Base-by-base conservation (phyloP, 495 filamentous ascomycete species). In the Neurospora intermedia region DNA sequence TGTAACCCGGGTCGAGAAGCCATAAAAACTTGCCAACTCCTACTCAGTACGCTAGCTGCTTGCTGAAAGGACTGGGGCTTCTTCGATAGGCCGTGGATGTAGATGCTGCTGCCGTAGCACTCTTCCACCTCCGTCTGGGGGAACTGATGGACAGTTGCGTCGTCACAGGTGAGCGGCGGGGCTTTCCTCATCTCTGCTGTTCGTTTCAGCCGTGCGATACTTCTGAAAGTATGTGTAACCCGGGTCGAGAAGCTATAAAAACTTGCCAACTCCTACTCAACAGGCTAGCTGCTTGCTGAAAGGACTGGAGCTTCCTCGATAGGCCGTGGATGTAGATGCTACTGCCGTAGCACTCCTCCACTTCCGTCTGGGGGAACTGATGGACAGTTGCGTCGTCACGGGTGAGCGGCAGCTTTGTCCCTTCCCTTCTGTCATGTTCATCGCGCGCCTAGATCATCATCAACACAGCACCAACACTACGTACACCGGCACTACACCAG, bases 231-330 rank as follows among this genome's bases (percentile, higher is more conserved):
- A 0, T 0, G 72, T 69, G 35, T 18, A 42, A 31, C 40, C 27
- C 66, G 43, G 48, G 41, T 73, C 72, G 72, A 73, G 72, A 70
- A 69, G 54, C 72, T 62, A 70, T 73, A 73, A 73, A 73, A 73
- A 69, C 8, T 43, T 70, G 62, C 72, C 72, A 73, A 73, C 41
- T 70, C 72, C 62, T 70, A 73, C 62, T 48, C 72, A 43, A 10
- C 23, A n/a, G 27, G 72, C 41, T 69, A 38, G 23, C 11, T 62
- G 43, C 72, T 69, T 69, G 72, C 23, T 69, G 62, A 41, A 73
- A 70, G 72, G 72, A 73, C 62, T 73, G 66, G 72, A 42, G 72
- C 54, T 62, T 69, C 40, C 39, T 70, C 62, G 72, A 73, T 62
- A 4, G 54, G 54, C 54, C 54, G 54, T 62, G 54, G 54, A 62